Evolutionary conservation across 2,329 filamentous ascomycete species (phyloP).

Genomic region (Erysiphe neolycopersici): DNA sequence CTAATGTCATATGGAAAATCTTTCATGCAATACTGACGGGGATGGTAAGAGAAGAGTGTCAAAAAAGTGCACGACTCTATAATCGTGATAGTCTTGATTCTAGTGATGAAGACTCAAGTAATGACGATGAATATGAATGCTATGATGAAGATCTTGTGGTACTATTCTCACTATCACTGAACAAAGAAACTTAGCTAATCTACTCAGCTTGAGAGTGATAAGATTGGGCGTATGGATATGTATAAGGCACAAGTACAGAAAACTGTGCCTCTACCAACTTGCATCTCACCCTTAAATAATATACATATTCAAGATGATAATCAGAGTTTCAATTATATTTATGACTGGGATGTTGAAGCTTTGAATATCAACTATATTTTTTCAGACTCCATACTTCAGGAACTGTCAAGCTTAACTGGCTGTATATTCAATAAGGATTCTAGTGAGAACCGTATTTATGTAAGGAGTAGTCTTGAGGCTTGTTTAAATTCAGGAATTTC

Average conservation of each 20-base stretch:
- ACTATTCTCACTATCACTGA: not conserved
- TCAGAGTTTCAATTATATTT: not conserved
- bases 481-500: not conserved
- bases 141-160: slow-evolving; percentile 1
- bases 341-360: not conserved
- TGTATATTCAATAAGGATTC: not conserved
- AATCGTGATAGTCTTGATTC: slow-evolving; percentile 2
- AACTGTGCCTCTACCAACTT: not conserved
- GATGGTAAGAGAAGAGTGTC: slow-evolving; percentile 5
- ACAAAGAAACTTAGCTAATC: not conserved
- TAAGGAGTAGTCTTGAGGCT: not conserved
- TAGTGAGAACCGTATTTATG: not conserved
- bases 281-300: no score
- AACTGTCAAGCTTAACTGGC: not conserved
- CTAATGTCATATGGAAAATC: slow-evolving; percentile 1
- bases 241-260: not conserved
- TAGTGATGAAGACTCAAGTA: not conserved
- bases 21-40: slow-evolving; percentile 3
- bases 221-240: not conserved
- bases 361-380: not conserved
- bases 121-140: slow-evolving; percentile 2
- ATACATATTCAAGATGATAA: no score
- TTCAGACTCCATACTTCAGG: not conserved
- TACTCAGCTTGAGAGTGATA: slow-evolving; percentile 1
- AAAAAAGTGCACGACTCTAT: not conserved